Evolutionary conservation across 2,329 filamentous ascomycete genomes (phyloP), one percentile per base, ranked within the genome.

Genomic region (Cytospora piceae): DNA sequence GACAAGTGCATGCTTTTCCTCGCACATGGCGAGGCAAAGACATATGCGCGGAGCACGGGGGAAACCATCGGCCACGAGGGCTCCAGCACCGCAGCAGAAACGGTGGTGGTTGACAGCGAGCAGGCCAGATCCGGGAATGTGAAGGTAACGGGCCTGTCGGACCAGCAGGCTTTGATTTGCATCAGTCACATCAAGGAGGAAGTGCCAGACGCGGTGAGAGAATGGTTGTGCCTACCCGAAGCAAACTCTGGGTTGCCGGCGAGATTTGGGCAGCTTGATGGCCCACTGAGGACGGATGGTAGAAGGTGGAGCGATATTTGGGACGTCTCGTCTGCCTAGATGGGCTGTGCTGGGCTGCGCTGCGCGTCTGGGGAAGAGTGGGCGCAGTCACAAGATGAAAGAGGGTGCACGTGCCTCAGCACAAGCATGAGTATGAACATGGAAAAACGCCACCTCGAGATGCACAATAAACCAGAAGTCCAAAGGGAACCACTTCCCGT

Each of bases 161-260:
- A 87, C 0, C 77, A 86, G 27, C 94, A 98, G 77, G 93, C 93
- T 0, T 79, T 99, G 62, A 85, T 98, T n/a, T 93, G 94, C 69
- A 94, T 98, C 67, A 95, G 93, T 68, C 95, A 99, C 78, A 84
- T 94, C 67, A 89, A 88, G 68, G 93, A 97, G 72, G 95, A 99
- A 77, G 91, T 98, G 12, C 95, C 95, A 0, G 88, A 90, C 58
- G 90, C 89, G 70, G 85, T 97, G 29, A 81, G 92, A 56, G 88
- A 96, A 74, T 98, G 91, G 90, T 82, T 98, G 59, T 94, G 92
- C 74, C 80, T 97, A 34, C 93, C 94, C 1, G 90, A 94, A 76
- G 83, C 89, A 4, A 90, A 89, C 61, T 86, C 86, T 1, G 85
- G 85, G 1, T 71, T 74, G 39, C 77, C 83, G 20, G 87, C 90